Evolutionary conservation across 495 filamentous ascomycete genomes (phyloP), one percentile per base, ranked within the genome.

Genomic region (Aspergillus taichungensis): DNA sequence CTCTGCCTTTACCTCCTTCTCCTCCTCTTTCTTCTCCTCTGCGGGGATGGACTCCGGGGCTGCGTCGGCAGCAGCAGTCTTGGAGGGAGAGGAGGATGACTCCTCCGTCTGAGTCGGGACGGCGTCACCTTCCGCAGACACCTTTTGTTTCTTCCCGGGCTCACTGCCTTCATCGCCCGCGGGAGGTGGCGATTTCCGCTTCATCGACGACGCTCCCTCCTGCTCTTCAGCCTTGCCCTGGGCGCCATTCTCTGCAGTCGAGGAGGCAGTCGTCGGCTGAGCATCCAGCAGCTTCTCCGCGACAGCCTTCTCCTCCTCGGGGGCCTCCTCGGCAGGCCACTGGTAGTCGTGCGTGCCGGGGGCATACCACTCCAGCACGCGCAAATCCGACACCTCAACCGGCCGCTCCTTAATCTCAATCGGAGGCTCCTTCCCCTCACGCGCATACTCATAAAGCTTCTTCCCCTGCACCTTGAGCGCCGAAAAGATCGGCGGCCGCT

Each of bases 391-490:
- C 1, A 92, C 87, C 42, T 84, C 80, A 4, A 97, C 85, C 0
- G 83, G 79, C 42, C 92, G 64, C 45, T 82, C 73, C 61, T 88
- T 73, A 41, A 99, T 92, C 63, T 94, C 85, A 44, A 81, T 68
- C 3, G 91, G 91, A 6, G 90, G 78, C 41, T 82, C 74, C 57
- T 84, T 87, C 1, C 94, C 94, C 58, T 86, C 87, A 10, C 94
- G 71, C 27, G 94, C 94, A 66, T 97, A 97, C 69, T 99, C 89
- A 55, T 97, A 99, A 28, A 95, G 71, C 28, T 80, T 81, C 69
- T 95, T 97, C 2, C 92, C 92, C 42, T 95, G 68, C 51, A 96
- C 82, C 59, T 84, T 85, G 33, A 97, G 71, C 24, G 94, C 91
- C n/a, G 87, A 94, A 61, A 87, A 87, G 14, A 99, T 79, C 14